These are phyloP conservation scores for Tubosaeta sp. DNA, from an alignment of 768 basidiomycete genomes.

Conservation along the genomic window DNA sequence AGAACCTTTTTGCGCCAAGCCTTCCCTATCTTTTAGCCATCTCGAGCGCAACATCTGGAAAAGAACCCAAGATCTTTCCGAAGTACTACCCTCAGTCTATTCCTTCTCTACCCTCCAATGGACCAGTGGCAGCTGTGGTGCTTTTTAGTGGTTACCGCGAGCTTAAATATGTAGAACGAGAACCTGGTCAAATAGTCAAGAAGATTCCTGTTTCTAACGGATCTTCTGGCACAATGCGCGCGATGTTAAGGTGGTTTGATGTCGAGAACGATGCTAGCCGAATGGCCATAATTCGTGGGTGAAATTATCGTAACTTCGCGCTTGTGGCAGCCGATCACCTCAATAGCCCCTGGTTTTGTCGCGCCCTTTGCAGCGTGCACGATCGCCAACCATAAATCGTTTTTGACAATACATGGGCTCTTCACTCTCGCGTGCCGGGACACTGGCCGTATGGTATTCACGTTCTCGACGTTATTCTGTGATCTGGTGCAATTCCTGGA, in stretches of 20 bases:
- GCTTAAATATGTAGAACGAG: background rate
- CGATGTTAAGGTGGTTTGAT: background rate
- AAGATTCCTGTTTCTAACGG: background rate
- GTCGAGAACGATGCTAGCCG: constrained; percentile 1
- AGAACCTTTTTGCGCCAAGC: constrained; percentile 12
- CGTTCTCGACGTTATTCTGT: constrained; percentile 1
- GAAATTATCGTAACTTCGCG: background rate
- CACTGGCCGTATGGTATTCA: background rate
- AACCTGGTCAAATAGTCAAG: background rate
- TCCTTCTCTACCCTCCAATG: background rate
- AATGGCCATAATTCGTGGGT: background rate
- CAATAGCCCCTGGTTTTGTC: background rate
- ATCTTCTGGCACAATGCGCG: background rate
- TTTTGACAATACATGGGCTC: constrained; percentile 9
- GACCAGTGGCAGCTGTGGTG: background rate
- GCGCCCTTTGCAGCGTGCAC: constrained; percentile 2
- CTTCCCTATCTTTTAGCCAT: constrained; percentile 2
- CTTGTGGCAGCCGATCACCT: background rate
- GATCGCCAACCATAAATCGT: constrained; percentile 1
- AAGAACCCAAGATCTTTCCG: constrained; percentile 1
- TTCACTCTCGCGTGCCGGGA: constrained; percentile 4
- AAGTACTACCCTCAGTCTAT: background rate
- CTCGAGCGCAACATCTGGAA: constrained; percentile 11
- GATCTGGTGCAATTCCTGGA: constrained; percentile 5
- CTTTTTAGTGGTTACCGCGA: background rate